phyloP scores from a whole-genome alignment of 2,329 filamentous ascomycete species.

The Pseudocercospora fuligena region DNA sequence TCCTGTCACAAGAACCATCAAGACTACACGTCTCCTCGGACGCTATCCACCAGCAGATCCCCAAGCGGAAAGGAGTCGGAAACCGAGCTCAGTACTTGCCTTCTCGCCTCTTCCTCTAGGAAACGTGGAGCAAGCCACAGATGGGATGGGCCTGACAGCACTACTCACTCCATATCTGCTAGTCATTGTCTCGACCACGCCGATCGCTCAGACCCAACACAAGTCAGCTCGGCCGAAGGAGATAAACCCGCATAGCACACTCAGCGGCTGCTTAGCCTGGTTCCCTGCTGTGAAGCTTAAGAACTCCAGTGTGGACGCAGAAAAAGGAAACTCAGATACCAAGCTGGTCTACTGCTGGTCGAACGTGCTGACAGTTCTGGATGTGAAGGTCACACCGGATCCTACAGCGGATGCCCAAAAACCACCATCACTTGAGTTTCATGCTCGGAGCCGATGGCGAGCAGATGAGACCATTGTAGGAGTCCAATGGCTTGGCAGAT shows the following conservation, averaged over 20 bases:
- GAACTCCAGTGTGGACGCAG: slow-evolving; percentile 60
- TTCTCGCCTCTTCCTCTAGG: slow-evolving; percentile 90
- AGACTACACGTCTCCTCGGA: slow-evolving; percentile 86
- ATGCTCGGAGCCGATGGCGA: slow-evolving; percentile 83
- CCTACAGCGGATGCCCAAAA: slow-evolving; percentile 71
- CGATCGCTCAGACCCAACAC: slow-evolving; percentile 93
- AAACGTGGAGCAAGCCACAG: slow-evolving; percentile 89
- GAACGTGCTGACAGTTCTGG: slow-evolving; percentile 91
- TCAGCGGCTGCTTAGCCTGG: slow-evolving; percentile 95
- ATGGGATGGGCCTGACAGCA: slow-evolving; percentile 86
- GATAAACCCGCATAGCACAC: slow-evolving; percentile 82
- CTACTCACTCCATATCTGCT: slow-evolving; percentile 94
- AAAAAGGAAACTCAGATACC: slow-evolving; percentile 70
- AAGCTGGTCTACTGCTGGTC: slow-evolving; percentile 99
- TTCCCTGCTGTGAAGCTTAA: slow-evolving; percentile 96
- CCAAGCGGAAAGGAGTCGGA: slow-evolving; percentile 69
- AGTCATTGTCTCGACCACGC: slow-evolving; percentile 96
- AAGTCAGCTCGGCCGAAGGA: slow-evolving; percentile 92
- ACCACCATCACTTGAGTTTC: slow-evolving; percentile 78
- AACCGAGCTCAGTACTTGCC: slow-evolving; percentile 91
- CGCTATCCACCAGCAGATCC: slow-evolving; percentile 77
- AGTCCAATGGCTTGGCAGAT: slow-evolving; percentile 94
- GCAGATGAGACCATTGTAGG: slow-evolving; percentile 95
- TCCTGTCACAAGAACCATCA: slow-evolving; percentile 80
- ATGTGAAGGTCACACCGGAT: slow-evolving; percentile 73